These are phyloP conservation scores for Ophiostoma piceae DNA, from an alignment of 2,329 filamentous ascomycete genomes.

Conservation along the genomic window DNA sequence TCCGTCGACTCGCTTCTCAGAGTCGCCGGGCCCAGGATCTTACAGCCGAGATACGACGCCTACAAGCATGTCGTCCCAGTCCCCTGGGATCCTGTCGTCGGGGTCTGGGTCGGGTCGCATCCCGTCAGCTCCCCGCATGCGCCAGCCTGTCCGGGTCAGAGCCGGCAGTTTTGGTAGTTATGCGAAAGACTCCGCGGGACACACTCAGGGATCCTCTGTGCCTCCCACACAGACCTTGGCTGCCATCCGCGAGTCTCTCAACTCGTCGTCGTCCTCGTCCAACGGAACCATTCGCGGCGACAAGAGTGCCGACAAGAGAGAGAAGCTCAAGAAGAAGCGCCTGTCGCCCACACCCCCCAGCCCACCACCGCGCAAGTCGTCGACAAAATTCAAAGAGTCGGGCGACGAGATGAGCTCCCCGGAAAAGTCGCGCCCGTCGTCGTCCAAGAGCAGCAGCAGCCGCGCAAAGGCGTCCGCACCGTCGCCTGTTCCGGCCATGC, in stretches of 20 bases:
- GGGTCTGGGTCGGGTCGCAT: constrained; percentile 34
- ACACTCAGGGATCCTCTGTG: constrained; percentile 41
- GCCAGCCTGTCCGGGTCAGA: constrained; percentile 52
- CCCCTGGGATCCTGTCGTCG: constrained; percentile 55
- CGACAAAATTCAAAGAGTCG: constrained; percentile 47
- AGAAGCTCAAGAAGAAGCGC: constrained; percentile 39
- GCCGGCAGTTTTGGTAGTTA: constrained; percentile 52
- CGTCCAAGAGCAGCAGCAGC: constrained; percentile 7
- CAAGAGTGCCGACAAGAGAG: constrained; percentile 38
- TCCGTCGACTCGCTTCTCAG: constrained; percentile 70
- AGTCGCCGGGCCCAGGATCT: constrained; percentile 61
- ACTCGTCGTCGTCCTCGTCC: constrained; percentile 67
- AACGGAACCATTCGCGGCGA: constrained; percentile 49
- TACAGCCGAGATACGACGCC: constrained; percentile 76
- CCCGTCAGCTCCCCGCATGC: constrained; percentile 41
- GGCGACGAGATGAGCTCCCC: constrained; percentile 37
- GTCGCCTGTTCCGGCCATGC: constrained; percentile 18
- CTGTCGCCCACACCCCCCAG: constrained; percentile 51
- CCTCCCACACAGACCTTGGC: constrained; percentile 55
- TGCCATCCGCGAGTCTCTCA: constrained; percentile 62
- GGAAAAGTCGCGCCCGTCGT: constrained; percentile 32
- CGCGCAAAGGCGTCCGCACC: constrained; percentile 27
- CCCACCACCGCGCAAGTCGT: constrained; percentile 58
- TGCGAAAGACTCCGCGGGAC: constrained; percentile 48
- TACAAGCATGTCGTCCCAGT: constrained; percentile 71